Evolutionary conservation across 768 basidiomycete species (phyloP).

Genomic region (Infundibulicybe gibba): DNA sequence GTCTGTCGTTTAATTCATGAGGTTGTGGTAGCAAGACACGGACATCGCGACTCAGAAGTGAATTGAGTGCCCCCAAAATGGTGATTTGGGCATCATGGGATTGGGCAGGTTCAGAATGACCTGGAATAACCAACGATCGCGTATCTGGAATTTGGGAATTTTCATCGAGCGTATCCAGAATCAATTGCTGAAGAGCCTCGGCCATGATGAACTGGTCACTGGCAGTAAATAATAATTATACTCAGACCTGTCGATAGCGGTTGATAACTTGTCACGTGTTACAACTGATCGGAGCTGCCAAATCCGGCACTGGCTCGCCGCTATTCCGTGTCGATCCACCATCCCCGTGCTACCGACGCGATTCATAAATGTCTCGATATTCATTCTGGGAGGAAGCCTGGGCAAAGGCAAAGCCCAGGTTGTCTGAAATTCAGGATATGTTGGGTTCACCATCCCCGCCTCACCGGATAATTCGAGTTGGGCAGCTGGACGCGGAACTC

Average conservation of each 20-base stretch:
- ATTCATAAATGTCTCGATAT: conserved; percentile 10
- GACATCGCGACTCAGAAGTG: conserved; percentile 82
- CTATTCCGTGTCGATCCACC: no score
- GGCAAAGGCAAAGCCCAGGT: conserved; percentile 51
- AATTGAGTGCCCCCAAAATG: conserved; percentile 90
- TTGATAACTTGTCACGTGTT: no score
- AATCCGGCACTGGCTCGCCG: no score
- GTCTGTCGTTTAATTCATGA: conserved; percentile 8
- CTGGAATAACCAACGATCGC: conserved; percentile 63
- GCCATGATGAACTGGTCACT: conserved; percentile 44
- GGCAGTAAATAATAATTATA: conserved; percentile 9
- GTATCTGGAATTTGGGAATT: conserved; percentile 62
- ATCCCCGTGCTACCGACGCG: no score
- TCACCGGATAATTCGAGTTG: conserved; percentile 70
- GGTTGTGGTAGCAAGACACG: conserved; percentile 18
- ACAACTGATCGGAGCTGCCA: no score
- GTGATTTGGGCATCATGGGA: conserved; percentile 77
- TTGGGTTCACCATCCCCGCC: conserved; percentile 26
- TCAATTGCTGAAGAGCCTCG: conserved; percentile 74
- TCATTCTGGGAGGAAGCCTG: conserved; percentile 60
- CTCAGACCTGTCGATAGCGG: conserved; percentile 2
- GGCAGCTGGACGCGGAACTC: conserved; percentile 87
- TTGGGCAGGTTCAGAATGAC: conserved; percentile 49
- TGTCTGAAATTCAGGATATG: conserved; percentile 43
- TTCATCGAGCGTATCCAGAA: conserved; percentile 69